Percentiles rank a stretch among this genome's conserved stretches.
These are phyloP conservation scores for Lophiostoma macrostomum DNA, from an alignment of 495 filamentous ascomycete genomes.

Conservation along the genomic window DNA sequence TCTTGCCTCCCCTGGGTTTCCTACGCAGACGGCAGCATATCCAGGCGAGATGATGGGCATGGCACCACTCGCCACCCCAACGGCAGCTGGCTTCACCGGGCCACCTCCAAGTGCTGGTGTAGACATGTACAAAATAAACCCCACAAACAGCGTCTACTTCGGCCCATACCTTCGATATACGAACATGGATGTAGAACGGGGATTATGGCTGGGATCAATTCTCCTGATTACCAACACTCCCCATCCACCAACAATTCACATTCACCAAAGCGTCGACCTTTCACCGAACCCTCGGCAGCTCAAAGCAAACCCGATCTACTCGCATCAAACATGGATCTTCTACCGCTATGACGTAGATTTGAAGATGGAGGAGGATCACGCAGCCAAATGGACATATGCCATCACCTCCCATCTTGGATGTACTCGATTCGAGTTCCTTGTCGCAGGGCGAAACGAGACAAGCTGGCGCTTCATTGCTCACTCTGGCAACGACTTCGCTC, in stretches of 20 bases:
- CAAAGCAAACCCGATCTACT: conserved; percentile 76
- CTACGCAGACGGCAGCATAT: conserved; percentile 59
- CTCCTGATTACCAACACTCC: conserved; percentile 83
- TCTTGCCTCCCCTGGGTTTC: conserved; percentile 58
- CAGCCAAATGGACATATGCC: conserved; percentile 95
- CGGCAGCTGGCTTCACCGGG: conserved; percentile 68
- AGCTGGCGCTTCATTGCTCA: conserved; percentile 97
- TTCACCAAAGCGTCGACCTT: conserved; percentile 86
- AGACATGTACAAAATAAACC: conserved; percentile 86
- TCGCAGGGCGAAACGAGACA: conserved; percentile 83
- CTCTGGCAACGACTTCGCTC: conserved; percentile 90
- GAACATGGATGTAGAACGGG: conserved; percentile 94
- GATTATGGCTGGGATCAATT: conserved; percentile 82
- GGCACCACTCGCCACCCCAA: conserved; percentile 63
- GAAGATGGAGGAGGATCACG: conserved; percentile 76
- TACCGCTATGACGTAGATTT: conserved; percentile 94
- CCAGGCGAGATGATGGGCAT: conserved; percentile 75
- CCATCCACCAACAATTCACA: conserved; percentile 95
- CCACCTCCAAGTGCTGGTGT: conserved; percentile 85
- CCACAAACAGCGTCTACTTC: conserved; percentile 98
- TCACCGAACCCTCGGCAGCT: conserved; percentile 88
- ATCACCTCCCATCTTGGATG: conserved; percentile 96
- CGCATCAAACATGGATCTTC: conserved; percentile 90
- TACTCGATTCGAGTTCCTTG: conserved; percentile 96
- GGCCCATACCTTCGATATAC: conserved; percentile 93